Conservation (phyloP, 1,284 basidiomycete genomes). For the Sporisorium reilianum region DNA sequence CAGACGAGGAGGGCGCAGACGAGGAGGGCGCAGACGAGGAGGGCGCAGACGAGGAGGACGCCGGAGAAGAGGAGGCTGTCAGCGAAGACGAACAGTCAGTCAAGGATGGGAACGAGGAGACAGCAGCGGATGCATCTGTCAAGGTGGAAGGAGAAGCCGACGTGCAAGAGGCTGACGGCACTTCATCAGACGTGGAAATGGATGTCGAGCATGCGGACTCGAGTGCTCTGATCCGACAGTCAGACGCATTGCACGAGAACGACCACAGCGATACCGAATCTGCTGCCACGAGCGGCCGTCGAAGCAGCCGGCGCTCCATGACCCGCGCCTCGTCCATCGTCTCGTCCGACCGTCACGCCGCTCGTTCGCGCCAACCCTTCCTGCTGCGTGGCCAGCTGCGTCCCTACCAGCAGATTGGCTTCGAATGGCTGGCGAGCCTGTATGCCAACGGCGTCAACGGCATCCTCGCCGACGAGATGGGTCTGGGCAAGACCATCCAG, state of each 20-base stretch:
- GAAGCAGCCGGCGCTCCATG: constrained; percentile 40
- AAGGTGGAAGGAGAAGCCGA: constrained; percentile 13
- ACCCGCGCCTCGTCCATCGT: constrained; percentile 70
- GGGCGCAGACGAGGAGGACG: constrained; percentile 32
- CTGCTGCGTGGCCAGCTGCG: constrained; percentile 87
- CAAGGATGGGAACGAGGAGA: constrained; percentile 8
- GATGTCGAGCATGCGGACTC: constrained; percentile 22
- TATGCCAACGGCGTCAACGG: constrained; percentile 90
- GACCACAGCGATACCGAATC: constrained; percentile 42
- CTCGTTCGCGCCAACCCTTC: constrained; percentile 76
- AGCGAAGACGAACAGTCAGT: constrained; percentile 17
- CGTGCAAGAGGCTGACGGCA: constrained; percentile 20
- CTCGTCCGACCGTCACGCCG: constrained; percentile 33
- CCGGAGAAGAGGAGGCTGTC: constrained; percentile 23
- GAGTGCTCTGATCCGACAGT: constrained; percentile 63
- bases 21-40: constrained; percentile 22
- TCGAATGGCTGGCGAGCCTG: constrained; percentile 94
- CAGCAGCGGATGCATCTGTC: not conserved
- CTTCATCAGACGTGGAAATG: constrained; percentile 32
- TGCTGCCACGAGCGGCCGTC: constrained; percentile 27
- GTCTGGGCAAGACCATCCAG: constrained; percentile 90
- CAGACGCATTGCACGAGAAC: constrained; percentile 17
- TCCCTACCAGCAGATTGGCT: constrained; percentile 91
- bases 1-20: constrained; percentile 38
- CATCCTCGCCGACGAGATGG: constrained; percentile 79